Base-by-base conservation (phyloP, 768 basidiomycete genomes). In the Melanogaster broomeanus region DNA sequence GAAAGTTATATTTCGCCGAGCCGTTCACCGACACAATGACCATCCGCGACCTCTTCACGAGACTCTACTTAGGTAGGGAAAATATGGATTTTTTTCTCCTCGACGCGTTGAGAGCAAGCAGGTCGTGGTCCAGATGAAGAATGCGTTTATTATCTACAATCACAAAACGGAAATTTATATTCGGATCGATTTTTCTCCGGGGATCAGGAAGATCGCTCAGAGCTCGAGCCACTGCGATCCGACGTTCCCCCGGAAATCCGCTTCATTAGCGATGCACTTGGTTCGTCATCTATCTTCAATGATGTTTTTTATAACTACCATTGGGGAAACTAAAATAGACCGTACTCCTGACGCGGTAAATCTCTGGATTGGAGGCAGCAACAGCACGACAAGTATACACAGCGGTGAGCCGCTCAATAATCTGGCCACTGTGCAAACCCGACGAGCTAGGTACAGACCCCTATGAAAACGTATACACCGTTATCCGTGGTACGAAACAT, bases 401-500 rank as follows among this genome's bases (percentile, higher is more conserved):
- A 89, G 83, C 62, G 93, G 93, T 91, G 57, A 45, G 75, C 57
- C 19, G 0, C 35, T 28, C 24, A 18, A 25, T 48, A n/a, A 39
- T 24, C 13, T 54, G 45, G 33, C 33, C 45, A 9, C 9, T 30
- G 21, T 25, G 11, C 37, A 42, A 27, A 39, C 18, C 37, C 49
- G 47, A 57, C 37, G 35, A 18, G 19, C 27, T 12, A 16, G 42
- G 25, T 9, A 49, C 45, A 90, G 90, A 89, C 67, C 93, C 92
- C 0, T 97, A 94, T 59, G 94, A 97, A 72, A 98, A 97, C 66
- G 82, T 97, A 48, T 97, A 97, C 68, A 82, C 86, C 5, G 91
- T 98, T 27, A 72, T 94, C 45, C 79, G 88, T 40, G 95, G 93
- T 11, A 71, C 78, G 41, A 98, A 97, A 62, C 83, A 87, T 34